These are phyloP conservation scores for Solanum hybrid DNA, from an alignment of 305 asterid genomes.

Conservation along the genomic window DNA sequence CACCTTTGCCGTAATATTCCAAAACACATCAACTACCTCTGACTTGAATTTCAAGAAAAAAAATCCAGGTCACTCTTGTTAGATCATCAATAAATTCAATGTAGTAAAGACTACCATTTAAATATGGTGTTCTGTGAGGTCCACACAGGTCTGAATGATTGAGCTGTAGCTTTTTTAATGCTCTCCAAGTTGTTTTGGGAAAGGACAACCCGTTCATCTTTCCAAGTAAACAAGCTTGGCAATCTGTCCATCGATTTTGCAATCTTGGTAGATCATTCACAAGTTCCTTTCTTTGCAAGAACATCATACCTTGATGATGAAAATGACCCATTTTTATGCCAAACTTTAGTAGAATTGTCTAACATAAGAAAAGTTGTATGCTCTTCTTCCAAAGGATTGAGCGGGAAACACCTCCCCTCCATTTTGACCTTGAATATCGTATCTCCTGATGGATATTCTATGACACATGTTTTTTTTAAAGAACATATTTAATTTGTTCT, in stretches of 20 bases:
- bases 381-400: too few relatives aligned
- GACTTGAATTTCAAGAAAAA: background rate
- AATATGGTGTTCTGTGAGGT: background rate
- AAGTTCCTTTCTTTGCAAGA: too few relatives aligned
- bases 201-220: background rate
- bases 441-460: too few relatives aligned
- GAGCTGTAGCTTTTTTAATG: background rate
- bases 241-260: background rate
- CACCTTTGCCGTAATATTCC: background rate
- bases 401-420: too few relatives aligned
- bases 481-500: too few relatives aligned
- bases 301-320: too few relatives aligned
- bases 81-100: background rate
- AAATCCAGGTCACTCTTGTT: background rate
- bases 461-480: too few relatives aligned
- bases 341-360: too few relatives aligned
- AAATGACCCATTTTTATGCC: too few relatives aligned
- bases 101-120: background rate
- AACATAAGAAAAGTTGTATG: too few relatives aligned
- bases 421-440: too few relatives aligned
- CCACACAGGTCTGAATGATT: background rate
- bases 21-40: background rate
- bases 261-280: too few relatives aligned
- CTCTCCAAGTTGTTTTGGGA: background rate
- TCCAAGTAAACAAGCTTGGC: background rate